Evolutionary conservation across 2,329 filamentous ascomycete genomes (phyloP), one percentile per base, ranked within the genome.

Genomic region (Clarireedia homoeocarpa): DNA sequence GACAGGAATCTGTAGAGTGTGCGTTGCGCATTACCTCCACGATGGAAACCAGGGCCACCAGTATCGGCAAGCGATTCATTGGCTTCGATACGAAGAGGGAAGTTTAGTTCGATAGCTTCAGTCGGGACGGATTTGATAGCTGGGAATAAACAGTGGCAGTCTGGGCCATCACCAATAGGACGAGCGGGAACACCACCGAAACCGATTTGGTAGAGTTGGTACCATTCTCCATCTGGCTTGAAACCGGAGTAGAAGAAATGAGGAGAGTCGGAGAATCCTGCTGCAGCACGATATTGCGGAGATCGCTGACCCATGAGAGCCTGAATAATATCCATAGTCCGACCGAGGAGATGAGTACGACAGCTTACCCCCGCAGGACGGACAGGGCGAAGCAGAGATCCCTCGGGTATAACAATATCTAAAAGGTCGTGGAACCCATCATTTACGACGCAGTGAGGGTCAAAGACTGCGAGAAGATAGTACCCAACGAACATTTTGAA

Each of bases 51-150:
- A 23, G 50, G 17, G 4, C 50, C 50, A 10, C 50, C 50, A 23
- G 50, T 52, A 27, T 52, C 40, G 20, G 50, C 50, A 24, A 52
- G 40, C 15, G 50, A 52, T 46, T 52, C 50, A 46, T 52, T 52
- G 17, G 51, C 51, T 46, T 53, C 51, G 9, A 53, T 53, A 5
- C 51, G 51, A 3, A 47, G n/a, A 24, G 42, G 51, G 12, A 53
- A 53, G 26, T 47, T 53, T 4, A 53, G 51, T 34, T 53, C 51
- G 14, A 53, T 53, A 26, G 17, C 51, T 36, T 53, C 51, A 46
- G 20, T 46, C 12, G 51, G 51, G 14, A 53, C 27, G 26, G 51
- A 53, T 39, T 53, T 47, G 5, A 47, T 47, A 5, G 51, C 42
- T 20, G 42, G 51, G 27, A 53, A 53, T n/a, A 53, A 38, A 20